A percentile compares a stretch with the other conserved stretches of the same genome.
These are phyloP conservation scores for Hibiscus mutabilis DNA, from an alignment of 345 rosid species.

Conservation along the genomic window DNA sequence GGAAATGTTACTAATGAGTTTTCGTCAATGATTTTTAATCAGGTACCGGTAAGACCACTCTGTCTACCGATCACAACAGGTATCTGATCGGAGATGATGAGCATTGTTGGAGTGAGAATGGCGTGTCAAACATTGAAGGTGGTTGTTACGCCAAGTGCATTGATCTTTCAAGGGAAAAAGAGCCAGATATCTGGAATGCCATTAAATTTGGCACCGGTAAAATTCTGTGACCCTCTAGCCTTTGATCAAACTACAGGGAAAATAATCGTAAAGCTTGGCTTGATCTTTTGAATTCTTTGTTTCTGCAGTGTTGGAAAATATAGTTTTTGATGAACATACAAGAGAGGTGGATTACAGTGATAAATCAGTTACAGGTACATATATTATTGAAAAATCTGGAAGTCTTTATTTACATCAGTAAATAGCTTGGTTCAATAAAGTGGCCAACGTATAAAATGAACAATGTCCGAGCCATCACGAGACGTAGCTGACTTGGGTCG, in stretches of 20 bases:
- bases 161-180: slow-evolving; percentile 88
- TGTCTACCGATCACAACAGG: slow-evolving; percentile 94
- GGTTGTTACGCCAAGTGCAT: slow-evolving; percentile 98
- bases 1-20: slow-evolving; percentile 8
- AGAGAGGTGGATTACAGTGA: slow-evolving; percentile 81
- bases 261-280: neutral
- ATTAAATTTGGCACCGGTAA: slow-evolving; percentile 63
- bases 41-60: slow-evolving; percentile 88
- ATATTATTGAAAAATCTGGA: neutral
- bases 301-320: slow-evolving; percentile 77
- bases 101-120: slow-evolving; percentile 89
- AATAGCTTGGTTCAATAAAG: neutral
- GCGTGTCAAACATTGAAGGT: slow-evolving; percentile 96
- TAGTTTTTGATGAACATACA: slow-evolving; percentile 90
- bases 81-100: slow-evolving; percentile 93
- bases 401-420: neutral
- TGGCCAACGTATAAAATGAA: neutral
- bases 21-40: slow-evolving; percentile 9
- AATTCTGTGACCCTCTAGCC: neutral
- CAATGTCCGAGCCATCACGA: neutral
- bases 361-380: slow-evolving; percentile 77
- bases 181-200: slow-evolving; percentile 97
- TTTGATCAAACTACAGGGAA: neutral
- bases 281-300: slow-evolving; percentile 14
- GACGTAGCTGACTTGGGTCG: neutral